Evolutionary conservation across 352 stramenopile species (phyloP).

Genomic region (Aphanomyces stellatus): DNA sequence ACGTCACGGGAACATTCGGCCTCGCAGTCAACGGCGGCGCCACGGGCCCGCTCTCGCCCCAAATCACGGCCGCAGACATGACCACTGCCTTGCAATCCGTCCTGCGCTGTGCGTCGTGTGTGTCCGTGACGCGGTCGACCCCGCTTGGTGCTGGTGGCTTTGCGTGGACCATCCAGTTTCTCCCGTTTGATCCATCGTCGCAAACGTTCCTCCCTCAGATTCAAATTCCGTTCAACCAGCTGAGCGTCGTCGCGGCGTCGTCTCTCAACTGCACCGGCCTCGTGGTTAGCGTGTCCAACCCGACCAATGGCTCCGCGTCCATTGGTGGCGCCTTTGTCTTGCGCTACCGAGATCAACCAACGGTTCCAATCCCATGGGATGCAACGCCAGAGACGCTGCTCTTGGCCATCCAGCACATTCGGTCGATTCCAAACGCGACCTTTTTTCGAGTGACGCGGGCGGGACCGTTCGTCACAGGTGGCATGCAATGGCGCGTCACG

Average conservation of each 20-base stretch:
- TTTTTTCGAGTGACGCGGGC: constrained; percentile 36
- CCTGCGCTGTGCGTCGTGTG: neutral
- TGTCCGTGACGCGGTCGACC: neutral
- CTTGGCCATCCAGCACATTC: constrained; percentile 52
- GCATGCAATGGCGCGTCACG: constrained; percentile 45
- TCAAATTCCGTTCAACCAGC: constrained; percentile 4
- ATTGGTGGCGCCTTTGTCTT: constrained; percentile 47
- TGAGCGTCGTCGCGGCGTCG: constrained; percentile 16
- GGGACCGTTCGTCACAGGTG: constrained; percentile 25
- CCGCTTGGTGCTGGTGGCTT: constrained; percentile 1
- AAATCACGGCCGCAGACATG: neutral
- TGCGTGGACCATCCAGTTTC: constrained; percentile 27
- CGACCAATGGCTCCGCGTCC: constrained; percentile 31
- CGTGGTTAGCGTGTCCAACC: constrained; percentile 10
- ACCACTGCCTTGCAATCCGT: neutral
- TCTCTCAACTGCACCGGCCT: constrained; percentile 1
- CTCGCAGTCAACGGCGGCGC: neutral
- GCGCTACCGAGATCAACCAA: constrained; percentile 37
- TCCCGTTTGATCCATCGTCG: constrained; percentile 11
- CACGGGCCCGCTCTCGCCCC: neutral
- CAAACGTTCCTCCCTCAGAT: neutral
- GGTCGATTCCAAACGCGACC: constrained; percentile 45
- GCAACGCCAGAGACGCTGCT: constrained; percentile 78
- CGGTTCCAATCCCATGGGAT: constrained; percentile 58
- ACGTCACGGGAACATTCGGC: constrained; percentile 12